Evolutionary conservation across 768 basidiomycete genomes (phyloP).

Genomic region (Podaxis sp.): DNA sequence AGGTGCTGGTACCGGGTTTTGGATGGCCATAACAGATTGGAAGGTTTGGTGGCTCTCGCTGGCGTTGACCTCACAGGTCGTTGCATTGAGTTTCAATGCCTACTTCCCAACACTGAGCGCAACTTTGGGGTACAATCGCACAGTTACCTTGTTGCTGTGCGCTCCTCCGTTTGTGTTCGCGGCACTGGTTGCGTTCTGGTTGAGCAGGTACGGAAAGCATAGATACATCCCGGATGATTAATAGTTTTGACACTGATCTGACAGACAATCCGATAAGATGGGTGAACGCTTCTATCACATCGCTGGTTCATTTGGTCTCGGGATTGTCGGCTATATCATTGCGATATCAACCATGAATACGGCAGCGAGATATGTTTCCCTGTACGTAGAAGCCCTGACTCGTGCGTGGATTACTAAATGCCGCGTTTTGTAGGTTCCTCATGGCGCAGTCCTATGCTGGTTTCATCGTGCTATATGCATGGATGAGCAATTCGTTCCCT

Average conservation of each 20-base stretch:
- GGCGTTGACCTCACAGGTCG: slow-evolving; percentile 56
- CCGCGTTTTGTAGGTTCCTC: slow-evolving; percentile 47
- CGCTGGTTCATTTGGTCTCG: slow-evolving; percentile 51
- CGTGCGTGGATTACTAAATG: neutral
- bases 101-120: slow-evolving; percentile 77
- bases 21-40: slow-evolving; percentile 71
- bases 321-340: slow-evolving; percentile 73
- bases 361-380: slow-evolving; percentile 66
- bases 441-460: slow-evolving; percentile 79
- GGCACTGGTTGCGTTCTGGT: slow-evolving; percentile 53
- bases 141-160: slow-evolving; percentile 71
- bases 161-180: slow-evolving; percentile 81
- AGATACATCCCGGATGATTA: neutral
- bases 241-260: slow-evolving; percentile 1
- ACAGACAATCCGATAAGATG: slow-evolving; percentile 72
- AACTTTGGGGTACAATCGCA: slow-evolving; percentile 68
- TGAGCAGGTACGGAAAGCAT: slow-evolving; percentile 39
- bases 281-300: slow-evolving; percentile 81
- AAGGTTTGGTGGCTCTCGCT: slow-evolving; percentile 83
- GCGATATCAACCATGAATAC: slow-evolving; percentile 70
- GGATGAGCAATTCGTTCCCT: slow-evolving; percentile 58
- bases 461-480: slow-evolving; percentile 59
- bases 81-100: slow-evolving; percentile 74
- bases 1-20: slow-evolving; percentile 44
- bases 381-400: slow-evolving; percentile 40